phyloP scores from a whole-genome alignment of 768 basidiomycete species.

The Scleroderma bovista region DNA sequence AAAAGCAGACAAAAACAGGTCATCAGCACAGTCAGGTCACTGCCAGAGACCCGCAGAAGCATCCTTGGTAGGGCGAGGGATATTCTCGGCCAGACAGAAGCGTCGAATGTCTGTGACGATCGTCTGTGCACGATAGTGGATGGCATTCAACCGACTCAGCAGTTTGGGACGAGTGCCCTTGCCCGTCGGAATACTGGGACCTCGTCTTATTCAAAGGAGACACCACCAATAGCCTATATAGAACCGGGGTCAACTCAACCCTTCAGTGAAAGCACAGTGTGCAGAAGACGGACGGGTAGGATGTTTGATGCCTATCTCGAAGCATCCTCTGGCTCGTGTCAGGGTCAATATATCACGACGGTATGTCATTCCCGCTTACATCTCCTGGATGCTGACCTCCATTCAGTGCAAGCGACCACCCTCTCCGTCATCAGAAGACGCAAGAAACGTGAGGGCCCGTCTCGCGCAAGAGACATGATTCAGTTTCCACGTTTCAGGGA shows the following conservation, averaged over 20 bases:
- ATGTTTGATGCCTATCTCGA: neutral
- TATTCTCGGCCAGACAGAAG: constrained; percentile 23
- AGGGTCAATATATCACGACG: neutral
- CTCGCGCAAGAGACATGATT: neutral
- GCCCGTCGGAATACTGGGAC: constrained; percentile 9
- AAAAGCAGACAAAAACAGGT: constrained; percentile 34
- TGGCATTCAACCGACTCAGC: constrained; percentile 24
- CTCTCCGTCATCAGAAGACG: constrained; percentile 1
- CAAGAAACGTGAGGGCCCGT: constrained; percentile 10
- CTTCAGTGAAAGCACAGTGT: constrained; percentile 38
- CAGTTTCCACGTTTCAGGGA: neutral
- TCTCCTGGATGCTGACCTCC: neutral
- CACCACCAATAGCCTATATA: neutral
- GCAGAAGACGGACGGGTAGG: neutral
- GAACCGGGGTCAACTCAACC: constrained; percentile 32
- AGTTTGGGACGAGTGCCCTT: constrained; percentile 28
- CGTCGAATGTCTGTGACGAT: constrained; percentile 3
- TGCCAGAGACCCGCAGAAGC: constrained; percentile 40
- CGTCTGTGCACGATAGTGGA: neutral
- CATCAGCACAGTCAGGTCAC: constrained; percentile 39
- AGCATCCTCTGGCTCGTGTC: neutral
- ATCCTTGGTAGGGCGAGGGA: constrained; percentile 36
- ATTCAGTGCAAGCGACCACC: constrained; percentile 10
- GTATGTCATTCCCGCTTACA: neutral
- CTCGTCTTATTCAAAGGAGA: neutral